Base-by-base conservation (phyloP, 495 filamentous ascomycete genomes). In the Choiromyces venosus region DNA sequence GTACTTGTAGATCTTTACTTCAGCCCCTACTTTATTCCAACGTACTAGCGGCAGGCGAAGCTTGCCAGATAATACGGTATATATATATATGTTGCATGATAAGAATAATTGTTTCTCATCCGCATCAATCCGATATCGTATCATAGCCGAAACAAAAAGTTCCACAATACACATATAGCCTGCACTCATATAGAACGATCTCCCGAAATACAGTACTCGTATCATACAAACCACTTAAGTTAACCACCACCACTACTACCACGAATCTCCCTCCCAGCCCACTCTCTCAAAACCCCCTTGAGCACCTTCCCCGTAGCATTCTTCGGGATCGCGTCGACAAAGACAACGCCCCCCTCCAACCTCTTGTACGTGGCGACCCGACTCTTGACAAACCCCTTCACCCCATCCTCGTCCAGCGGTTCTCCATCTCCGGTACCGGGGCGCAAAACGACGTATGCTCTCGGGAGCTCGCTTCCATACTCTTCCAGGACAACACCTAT, bases 221-320 rank as follows among this genome's bases (percentile, higher is more conserved):
- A n/a, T n/a, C n/a, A n/a, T n/a, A n/a, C 25, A 29, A 3, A 25
- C 46, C 52, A 18, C 52, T 14, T 61, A 61, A 33, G n/a, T n/a
- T 29, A 56, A 10, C 52, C 16, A 18, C 52, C 25, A 5, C 52
- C 46, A 52, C 21, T 12, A 18, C 52, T 29, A 61, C 37, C 68
- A 4, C n/a, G 46, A n/a, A 77, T 40, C 52, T 71, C 75, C 19
- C 37, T 76, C 71, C 74, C 78, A 44, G 80, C 81, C 71, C 74
- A 79, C 65, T 86, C 87, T 66, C 86, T 84, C 75, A 89, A 76
- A 33, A 81, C 82, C 66, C 83, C 84, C 64, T 87, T 83, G 75
- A 88, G 72, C 70, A 89, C 87, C 83, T 91, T 91, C 33, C 89
- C 89, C 9, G 84, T 86, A 7, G 88, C 84, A 76, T 87, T 90